Evolutionary conservation across 306 rosid species (phyloP).

Genomic region (Hylodesmum podocarpum): DNA sequence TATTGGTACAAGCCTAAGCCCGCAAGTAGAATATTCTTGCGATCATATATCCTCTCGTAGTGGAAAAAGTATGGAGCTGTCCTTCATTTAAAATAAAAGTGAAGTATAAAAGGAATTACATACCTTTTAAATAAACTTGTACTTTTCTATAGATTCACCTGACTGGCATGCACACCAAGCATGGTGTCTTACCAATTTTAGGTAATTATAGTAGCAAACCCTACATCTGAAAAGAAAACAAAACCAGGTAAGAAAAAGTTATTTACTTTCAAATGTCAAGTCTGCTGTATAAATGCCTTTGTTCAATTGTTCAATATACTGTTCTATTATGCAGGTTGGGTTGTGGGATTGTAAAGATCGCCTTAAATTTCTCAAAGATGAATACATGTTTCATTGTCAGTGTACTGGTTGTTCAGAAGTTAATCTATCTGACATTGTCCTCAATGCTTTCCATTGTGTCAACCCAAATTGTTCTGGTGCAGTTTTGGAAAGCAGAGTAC

Average conservation of each 20-base stretch:
- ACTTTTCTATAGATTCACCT: background rate
- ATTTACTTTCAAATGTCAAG: background rate
- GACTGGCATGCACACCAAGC: slow-evolving; percentile 7
- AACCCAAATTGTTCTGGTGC: slow-evolving; percentile 61
- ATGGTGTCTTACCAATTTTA: background rate
- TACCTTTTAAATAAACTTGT: slow-evolving; percentile 1
- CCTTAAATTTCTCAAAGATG: slow-evolving; percentile 62
- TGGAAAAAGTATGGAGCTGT: background rate
- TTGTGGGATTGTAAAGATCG: slow-evolving; percentile 81
- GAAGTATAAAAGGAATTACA: background rate
- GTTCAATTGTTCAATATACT: slow-evolving; percentile 16
- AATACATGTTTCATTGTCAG: slow-evolving; percentile 66
- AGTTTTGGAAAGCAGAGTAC: slow-evolving; percentile 63
- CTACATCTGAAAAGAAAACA: background rate
- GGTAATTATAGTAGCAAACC: slow-evolving; percentile 9
- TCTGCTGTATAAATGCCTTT: slow-evolving; percentile 3
- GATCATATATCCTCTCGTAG: background rate
- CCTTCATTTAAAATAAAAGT: background rate
- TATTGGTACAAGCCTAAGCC: background rate
- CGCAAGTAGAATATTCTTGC: background rate
- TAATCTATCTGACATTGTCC: slow-evolving; percentile 65
- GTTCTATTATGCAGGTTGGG: slow-evolving; percentile 68
- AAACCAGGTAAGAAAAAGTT: background rate
- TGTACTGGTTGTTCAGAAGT: slow-evolving; percentile 72
- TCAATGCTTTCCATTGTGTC: slow-evolving; percentile 69